phyloP scores from a whole-genome alignment of 495 filamentous ascomycete genomes.

The Penicillium pancosmium region DNA sequence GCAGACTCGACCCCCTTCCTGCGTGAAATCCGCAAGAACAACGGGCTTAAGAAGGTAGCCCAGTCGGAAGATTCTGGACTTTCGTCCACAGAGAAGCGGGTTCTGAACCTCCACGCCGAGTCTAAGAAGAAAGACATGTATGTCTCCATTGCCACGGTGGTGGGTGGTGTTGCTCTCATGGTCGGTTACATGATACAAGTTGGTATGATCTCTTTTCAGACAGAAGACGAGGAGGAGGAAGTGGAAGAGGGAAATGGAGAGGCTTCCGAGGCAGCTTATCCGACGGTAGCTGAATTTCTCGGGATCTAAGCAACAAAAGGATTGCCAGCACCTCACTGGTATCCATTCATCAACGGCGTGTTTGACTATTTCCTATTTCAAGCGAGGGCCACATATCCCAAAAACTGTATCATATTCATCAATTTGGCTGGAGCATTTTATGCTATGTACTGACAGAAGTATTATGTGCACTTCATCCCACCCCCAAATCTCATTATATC shows the following conservation, averaged over 20 bases:
- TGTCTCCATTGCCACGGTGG: conserved; percentile 41
- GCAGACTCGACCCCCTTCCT: conserved; percentile 46
- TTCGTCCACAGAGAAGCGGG: conserved; percentile 26
- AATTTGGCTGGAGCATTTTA: background rate
- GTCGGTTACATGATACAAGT: conserved; percentile 46
- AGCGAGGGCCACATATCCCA: conserved; percentile 10
- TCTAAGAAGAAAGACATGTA: conserved; percentile 40
- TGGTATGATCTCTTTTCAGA: conserved; percentile 28
- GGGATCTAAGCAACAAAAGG: background rate
- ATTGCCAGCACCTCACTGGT: background rate
- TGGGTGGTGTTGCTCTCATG: conserved; percentile 38
- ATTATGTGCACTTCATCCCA: background rate
- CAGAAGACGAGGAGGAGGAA: conserved; percentile 17
- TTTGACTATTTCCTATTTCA: conserved; percentile 9
- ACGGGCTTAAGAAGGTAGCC: conserved; percentile 35
- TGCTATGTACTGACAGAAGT: background rate
- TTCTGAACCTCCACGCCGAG: conserved; percentile 30
- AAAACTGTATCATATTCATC: conserved; percentile 16
- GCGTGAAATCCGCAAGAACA: conserved; percentile 40
- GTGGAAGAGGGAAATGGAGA: conserved; percentile 22
- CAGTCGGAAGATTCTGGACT: conserved; percentile 33
- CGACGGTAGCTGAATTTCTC: background rate
- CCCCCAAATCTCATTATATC: background rate
- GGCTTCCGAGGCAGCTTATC: background rate
- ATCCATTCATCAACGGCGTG: conserved; percentile 4